Base-by-base conservation (phyloP, 495 filamentous ascomycete species). In the Achaetomiella virescens region DNA sequence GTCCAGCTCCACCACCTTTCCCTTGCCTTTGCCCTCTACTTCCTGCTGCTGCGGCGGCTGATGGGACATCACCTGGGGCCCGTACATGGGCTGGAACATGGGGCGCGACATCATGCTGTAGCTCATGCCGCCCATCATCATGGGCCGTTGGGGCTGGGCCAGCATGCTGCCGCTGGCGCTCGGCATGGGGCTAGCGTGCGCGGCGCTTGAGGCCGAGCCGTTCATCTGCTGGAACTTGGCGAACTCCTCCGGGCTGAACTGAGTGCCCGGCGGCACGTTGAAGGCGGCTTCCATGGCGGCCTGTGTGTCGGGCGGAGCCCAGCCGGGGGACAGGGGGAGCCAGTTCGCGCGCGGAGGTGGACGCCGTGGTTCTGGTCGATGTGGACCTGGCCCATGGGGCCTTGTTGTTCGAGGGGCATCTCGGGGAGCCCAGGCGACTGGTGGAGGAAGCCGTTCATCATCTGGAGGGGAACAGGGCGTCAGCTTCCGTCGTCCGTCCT, bases 381-480 rank as follows among this genome's bases (percentile, higher is more conserved):
- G 63, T 69, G 70, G 35, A 73, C 52, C 46, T 70, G 70, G 49
- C 67, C 58, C 66, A 75, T 67, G 20, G 62, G 63, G 47, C 58
- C 59, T 15, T 63, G 64, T 51, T 66, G 66, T 56, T 75, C 72
- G 58, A 76, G 72, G 2, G 70, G 60, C 62, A 72, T 72, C 56
- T 76, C 66, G 55, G 74, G 69, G 22, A 78, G 57, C n/a, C 43
- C 62, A 22, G 70, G 69, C 36, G 79, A 77, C 70, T 91, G 84
- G 68, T 90, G 86, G 65, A 95, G 77, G 72, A 96, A 98, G 36
- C 90, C 85, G 65, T 96, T 87, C 85, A 97, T 88, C 85, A 91
- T 90, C 88, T 95, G 63, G 14, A n/a, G 17, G 15, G 18, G 18
- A 27, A 29, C 22, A n/a, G 20, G 24, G 12, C 10, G 35, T 54